These are phyloP conservation scores for Diaporthe eres DNA, from an alignment of 2,329 filamentous ascomycete genomes.

Conservation along the genomic window DNA sequence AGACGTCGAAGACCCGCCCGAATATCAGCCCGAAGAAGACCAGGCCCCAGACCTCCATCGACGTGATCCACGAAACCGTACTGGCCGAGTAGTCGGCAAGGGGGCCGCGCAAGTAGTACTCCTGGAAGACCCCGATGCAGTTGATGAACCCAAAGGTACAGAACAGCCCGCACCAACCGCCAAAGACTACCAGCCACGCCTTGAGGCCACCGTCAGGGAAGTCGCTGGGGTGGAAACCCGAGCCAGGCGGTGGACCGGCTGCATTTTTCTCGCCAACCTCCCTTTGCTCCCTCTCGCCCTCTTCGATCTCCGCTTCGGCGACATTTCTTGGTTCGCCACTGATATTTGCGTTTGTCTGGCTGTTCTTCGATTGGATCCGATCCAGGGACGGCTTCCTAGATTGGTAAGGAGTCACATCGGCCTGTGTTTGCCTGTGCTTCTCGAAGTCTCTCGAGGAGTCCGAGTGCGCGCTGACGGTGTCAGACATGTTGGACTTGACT, in stretches of 20 bases:
- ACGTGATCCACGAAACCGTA: constrained; percentile 70
- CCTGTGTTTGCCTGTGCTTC: constrained; percentile 15
- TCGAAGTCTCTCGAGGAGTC: constrained; percentile 40
- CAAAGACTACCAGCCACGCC: constrained; percentile 65
- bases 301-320: constrained; percentile 49
- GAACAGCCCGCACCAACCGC: constrained; percentile 53
- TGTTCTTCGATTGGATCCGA: constrained; percentile 51
- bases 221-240: constrained; percentile 54
- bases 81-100: constrained; percentile 62
- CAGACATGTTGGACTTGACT: constrained; percentile 10
- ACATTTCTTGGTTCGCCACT: constrained; percentile 50
- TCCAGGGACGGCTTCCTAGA: constrained; percentile 43
- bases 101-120: constrained; percentile 66
- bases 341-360: constrained; percentile 53
- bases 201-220: constrained; percentile 67
- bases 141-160: constrained; percentile 57
- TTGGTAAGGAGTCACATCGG: constrained; percentile 27
- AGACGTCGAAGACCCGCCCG: constrained; percentile 65
- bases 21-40: constrained; percentile 62
- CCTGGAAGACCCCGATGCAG: constrained; percentile 68
- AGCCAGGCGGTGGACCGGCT: constrained; percentile 45
- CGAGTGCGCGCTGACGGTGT: constrained; percentile 26
- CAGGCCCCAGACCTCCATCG: constrained; percentile 62
- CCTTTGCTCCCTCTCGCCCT: constrained; percentile 47
- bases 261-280: constrained; percentile 40